A percentile compares a stretch with the other conserved stretches of the same genome.
phyloP scores from a whole-genome alignment of 257 asterid species.

The Solanum microdontum region DNA sequence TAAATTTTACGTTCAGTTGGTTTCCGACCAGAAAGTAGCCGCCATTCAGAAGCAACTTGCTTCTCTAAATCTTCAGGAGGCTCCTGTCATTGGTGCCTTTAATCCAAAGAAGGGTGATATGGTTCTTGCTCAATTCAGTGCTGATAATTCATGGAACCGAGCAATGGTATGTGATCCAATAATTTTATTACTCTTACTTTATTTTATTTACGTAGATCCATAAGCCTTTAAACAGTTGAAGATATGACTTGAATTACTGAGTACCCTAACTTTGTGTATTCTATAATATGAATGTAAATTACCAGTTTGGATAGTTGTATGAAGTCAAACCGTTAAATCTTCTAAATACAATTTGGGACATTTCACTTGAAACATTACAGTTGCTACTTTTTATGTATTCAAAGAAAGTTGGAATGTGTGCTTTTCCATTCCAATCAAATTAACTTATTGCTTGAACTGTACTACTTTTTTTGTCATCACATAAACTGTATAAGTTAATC shows the following conservation, averaged over 20 bases:
- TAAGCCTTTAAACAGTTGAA: not conserved
- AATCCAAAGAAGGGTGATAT: slow-evolving; percentile 92
- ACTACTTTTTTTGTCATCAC: not conserved
- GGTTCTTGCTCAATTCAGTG: slow-evolving; percentile 81
- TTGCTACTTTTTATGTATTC: not conserved
- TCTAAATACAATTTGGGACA: not conserved
- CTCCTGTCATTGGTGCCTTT: slow-evolving; percentile 76
- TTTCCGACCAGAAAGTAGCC: slow-evolving; percentile 77
- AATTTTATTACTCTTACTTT: not conserved
- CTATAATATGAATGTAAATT: not conserved
- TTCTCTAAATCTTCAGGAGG: slow-evolving; percentile 66
- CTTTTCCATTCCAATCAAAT: not conserved
- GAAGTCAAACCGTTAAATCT: not conserved
- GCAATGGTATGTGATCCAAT: slow-evolving; percentile 67
- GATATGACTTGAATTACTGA: not conserved
- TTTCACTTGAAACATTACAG: not conserved
- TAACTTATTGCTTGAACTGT: not conserved
- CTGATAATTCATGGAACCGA: slow-evolving; percentile 96
- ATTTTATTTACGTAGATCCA: not conserved
- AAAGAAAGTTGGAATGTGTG: not conserved
- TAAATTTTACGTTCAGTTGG: slow-evolving; percentile 75
- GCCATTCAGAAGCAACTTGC: slow-evolving; percentile 81
- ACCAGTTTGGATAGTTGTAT: not conserved
- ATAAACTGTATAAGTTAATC: not conserved
- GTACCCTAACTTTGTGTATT: not conserved